A percentile compares a stretch with the other conserved stretches of the same genome.
Conservation (phyloP, 2,329 filamentous ascomycete genomes). For the Zopfia rhizophila region DNA sequence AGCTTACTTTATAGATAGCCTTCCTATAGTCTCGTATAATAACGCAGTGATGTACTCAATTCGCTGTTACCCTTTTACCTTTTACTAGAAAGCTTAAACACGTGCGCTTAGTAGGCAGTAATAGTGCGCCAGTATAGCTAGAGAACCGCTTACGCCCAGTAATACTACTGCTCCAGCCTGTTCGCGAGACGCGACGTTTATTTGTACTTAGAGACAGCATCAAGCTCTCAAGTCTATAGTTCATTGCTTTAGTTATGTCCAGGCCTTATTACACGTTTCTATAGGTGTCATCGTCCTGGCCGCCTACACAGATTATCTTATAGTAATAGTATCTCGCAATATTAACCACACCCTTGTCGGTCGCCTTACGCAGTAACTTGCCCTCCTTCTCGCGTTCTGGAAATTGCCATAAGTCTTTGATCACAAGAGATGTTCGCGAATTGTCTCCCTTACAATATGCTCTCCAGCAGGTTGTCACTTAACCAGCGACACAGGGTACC, state of each 20-base stretch:
- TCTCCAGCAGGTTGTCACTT: conserved; percentile 34
- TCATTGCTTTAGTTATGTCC: conserved; percentile 45
- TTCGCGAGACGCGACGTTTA: conserved; percentile 25
- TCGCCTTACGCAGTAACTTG: conserved; percentile 51
- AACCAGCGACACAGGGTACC: conserved; percentile 22
- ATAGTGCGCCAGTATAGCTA: conserved; percentile 14
- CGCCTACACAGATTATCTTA: conserved; percentile 52
- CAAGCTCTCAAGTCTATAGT: conserved; percentile 41
- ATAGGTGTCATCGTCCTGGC: conserved; percentile 47
- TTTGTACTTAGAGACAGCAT: conserved; percentile 31
- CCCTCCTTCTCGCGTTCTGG: conserved; percentile 56
- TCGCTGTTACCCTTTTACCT: conserved; percentile 27
- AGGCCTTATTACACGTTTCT: conserved; percentile 44
- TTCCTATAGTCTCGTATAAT: conserved; percentile 55
- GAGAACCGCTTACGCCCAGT: conserved; percentile 24
- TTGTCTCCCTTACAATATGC: conserved; percentile 51
- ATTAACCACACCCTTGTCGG: conserved; percentile 49
- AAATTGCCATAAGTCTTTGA: conserved; percentile 61
- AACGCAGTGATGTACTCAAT: conserved; percentile 55
- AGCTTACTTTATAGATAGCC: conserved; percentile 56
- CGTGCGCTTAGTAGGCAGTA: conserved; percentile 20
- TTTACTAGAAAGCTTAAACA: conserved; percentile 20
- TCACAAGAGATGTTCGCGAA: conserved; percentile 47
- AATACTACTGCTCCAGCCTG: conserved; percentile 22
- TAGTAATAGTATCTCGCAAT: conserved; percentile 58